A percentile compares a stretch with the other conserved stretches of the same genome.
Evolutionary conservation across 345 rosid genomes (phyloP).

Genomic region (Bruguiera parviflora): DNA sequence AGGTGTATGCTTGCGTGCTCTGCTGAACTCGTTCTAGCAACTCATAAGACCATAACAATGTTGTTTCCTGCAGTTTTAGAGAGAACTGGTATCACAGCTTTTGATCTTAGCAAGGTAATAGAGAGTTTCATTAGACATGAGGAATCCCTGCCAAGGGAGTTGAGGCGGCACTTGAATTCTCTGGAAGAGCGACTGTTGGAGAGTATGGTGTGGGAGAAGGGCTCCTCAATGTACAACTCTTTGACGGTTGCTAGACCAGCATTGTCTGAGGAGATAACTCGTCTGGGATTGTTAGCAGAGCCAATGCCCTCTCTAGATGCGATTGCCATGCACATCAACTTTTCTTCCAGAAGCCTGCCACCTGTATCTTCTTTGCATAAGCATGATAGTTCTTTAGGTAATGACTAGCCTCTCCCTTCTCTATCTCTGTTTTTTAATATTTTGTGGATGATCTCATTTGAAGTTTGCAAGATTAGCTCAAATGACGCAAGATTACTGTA

Average conservation of each 20-base stretch:
- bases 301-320: slow-evolving; percentile 37
- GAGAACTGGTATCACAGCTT: slow-evolving; percentile 95
- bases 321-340: slow-evolving; percentile 25
- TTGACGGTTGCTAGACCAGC: slow-evolving; percentile 78
- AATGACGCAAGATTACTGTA: slow-evolving; percentile 3
- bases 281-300: slow-evolving; percentile 31
- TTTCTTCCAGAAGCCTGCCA: slow-evolving; percentile 23
- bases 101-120: slow-evolving; percentile 97
- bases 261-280: slow-evolving; percentile 60
- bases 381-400: slow-evolving; percentile 20
- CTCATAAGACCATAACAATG: slow-evolving; percentile 91
- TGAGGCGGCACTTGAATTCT: slow-evolving; percentile 93
- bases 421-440: not conserved
- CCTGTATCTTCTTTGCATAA: slow-evolving; percentile 18
- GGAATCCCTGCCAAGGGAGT: slow-evolving; percentile 92
- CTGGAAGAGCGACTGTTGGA: slow-evolving; percentile 93
- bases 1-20: slow-evolving; percentile 98
- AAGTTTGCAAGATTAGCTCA: slow-evolving; percentile 1
- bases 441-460: not conserved
- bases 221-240: slow-evolving; percentile 95
- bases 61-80: slow-evolving; percentile 94
- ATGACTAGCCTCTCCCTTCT: not conserved
- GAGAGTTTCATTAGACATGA: slow-evolving; percentile 97
- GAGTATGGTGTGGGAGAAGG: slow-evolving; percentile 99
- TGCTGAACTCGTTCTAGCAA: slow-evolving; percentile 91